Conservation (phyloP, 2,329 filamentous ascomycete genomes). For the Penicillium janthinellum region DNA sequence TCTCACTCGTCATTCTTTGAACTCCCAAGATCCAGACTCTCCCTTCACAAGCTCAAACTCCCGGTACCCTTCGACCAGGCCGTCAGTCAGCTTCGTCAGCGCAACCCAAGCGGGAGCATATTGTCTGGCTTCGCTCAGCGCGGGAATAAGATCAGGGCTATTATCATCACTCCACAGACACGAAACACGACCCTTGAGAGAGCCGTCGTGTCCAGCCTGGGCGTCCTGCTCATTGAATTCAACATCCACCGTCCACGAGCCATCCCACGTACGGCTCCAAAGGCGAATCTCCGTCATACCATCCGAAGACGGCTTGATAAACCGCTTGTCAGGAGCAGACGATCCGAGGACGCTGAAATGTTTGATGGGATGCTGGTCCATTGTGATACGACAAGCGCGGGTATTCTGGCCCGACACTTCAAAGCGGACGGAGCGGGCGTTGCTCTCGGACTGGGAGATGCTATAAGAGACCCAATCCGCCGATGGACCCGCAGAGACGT, state of each 20-base stretch:
- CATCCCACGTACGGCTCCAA: slow-evolving; percentile 80
- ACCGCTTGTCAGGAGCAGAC: slow-evolving; percentile 63
- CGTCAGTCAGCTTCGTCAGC: slow-evolving; percentile 73
- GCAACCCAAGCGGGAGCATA: slow-evolving; percentile 81
- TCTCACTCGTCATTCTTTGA: background rate
- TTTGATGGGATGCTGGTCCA: slow-evolving; percentile 64
- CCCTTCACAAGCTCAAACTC: slow-evolving; percentile 56
- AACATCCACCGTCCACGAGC: slow-evolving; percentile 74
- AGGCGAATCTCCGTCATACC: slow-evolving; percentile 71
- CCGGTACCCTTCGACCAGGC: slow-evolving; percentile 79
- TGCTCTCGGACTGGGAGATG: slow-evolving; percentile 47
- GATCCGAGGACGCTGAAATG: slow-evolving; percentile 66
- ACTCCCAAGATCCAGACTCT: slow-evolving; percentile 1
- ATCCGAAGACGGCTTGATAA: slow-evolving; percentile 62
- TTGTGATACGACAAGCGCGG: slow-evolving; percentile 73
- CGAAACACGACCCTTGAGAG: slow-evolving; percentile 65
- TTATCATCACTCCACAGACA: slow-evolving; percentile 93
- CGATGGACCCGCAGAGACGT: slow-evolving; percentile 28
- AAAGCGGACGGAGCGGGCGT: slow-evolving; percentile 58
- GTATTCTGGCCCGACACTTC: slow-evolving; percentile 73
- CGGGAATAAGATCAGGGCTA: slow-evolving; percentile 69
- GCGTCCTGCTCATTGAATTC: slow-evolving; percentile 46
- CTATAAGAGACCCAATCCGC: slow-evolving; percentile 70
- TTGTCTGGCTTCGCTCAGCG: slow-evolving; percentile 74
- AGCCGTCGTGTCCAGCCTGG: slow-evolving; percentile 45